A percentile compares a stretch with the other conserved stretches of the same genome.
Conservation (phyloP, 768 basidiomycete genomes). For the Cantharellus cinnabarinus region DNA sequence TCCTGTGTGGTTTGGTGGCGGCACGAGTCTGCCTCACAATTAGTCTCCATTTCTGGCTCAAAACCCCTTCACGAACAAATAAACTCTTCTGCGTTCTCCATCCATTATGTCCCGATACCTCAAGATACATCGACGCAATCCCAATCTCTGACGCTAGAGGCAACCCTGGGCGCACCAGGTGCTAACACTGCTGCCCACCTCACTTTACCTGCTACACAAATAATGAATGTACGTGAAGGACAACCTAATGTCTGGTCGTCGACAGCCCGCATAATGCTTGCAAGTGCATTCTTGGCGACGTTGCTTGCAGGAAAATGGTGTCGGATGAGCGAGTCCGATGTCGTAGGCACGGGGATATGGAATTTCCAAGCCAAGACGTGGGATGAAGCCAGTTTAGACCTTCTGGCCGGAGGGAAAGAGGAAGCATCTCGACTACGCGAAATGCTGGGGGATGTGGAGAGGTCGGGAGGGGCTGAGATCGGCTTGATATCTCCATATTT, state of each 20-base stretch:
- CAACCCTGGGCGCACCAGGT: constrained; percentile 58
- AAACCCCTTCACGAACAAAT: constrained; percentile 52
- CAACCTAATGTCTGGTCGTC: constrained; percentile 65
- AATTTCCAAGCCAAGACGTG: constrained; percentile 39
- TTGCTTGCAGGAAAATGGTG: constrained; percentile 37
- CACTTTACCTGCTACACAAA: constrained; percentile 52
- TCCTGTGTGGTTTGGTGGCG: constrained; percentile 80
- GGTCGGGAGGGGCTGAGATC: constrained; percentile 34
- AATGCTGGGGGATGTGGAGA: constrained; percentile 71
- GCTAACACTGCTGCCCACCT: constrained; percentile 53
- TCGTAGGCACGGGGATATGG: constrained; percentile 65
- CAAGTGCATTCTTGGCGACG: constrained; percentile 47
- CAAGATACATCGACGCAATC: constrained; percentile 68
- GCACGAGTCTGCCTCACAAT: constrained; percentile 47
- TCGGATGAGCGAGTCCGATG: constrained; percentile 53
- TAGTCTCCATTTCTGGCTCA: constrained; percentile 53
- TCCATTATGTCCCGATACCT: constrained; percentile 53
- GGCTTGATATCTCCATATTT: constrained; percentile 56
- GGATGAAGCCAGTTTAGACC: constrained; percentile 62
- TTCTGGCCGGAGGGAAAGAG: constrained; percentile 48
- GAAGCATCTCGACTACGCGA: constrained; percentile 51
- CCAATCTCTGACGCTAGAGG: constrained; percentile 55
- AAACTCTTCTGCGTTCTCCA: constrained; percentile 40
- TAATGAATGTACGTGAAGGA: constrained; percentile 56
- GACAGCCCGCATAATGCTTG: constrained; percentile 60